Conservation (phyloP, 768 basidiomycete genomes). For the Favolaschia claudopus region DNA sequence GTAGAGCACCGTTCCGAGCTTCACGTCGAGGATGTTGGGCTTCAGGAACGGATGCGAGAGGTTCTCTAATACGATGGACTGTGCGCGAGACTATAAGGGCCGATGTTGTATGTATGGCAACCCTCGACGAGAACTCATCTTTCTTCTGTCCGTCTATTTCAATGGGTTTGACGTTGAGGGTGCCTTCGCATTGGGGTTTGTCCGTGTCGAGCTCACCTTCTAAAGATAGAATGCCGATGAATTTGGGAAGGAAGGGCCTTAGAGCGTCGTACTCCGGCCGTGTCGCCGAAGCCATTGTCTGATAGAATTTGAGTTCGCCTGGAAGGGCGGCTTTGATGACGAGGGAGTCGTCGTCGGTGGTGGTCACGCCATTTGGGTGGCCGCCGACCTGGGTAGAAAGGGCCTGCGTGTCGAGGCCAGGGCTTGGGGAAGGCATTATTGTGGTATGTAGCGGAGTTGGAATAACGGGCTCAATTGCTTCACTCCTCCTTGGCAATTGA, state of each 20-base stretch:
- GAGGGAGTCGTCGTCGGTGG: slow-evolving; percentile 77
- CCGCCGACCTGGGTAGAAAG: slow-evolving; percentile 80
- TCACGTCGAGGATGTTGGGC: slow-evolving; percentile 91
- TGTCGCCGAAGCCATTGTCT: slow-evolving; percentile 46
- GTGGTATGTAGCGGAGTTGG: background rate
- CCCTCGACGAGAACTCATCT: slow-evolving; percentile 48
- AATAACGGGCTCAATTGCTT: background rate
- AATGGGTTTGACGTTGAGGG: slow-evolving; percentile 33
- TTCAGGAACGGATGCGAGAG: slow-evolving; percentile 73
- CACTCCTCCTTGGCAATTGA: background rate
- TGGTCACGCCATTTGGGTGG: slow-evolving; percentile 70
- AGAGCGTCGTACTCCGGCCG: slow-evolving; percentile 52
- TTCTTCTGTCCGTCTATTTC: slow-evolving; percentile 41
- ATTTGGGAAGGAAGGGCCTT: slow-evolving; percentile 72
- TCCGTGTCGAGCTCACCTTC: slow-evolving; percentile 63
- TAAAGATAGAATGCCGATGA: slow-evolving; percentile 79
- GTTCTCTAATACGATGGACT: slow-evolving; percentile 90
- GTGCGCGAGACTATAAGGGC: slow-evolving; percentile 35
- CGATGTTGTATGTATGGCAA: background rate
- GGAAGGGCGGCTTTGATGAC: slow-evolving; percentile 79
- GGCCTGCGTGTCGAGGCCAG: slow-evolving; percentile 32
- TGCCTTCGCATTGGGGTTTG: slow-evolving; percentile 34
- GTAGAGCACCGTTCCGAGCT: slow-evolving; percentile 91
- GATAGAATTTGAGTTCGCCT: slow-evolving; percentile 77
- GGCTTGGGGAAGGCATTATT: background rate